Evolutionary conservation across 148 eudicot species (phyloP).

Genomic region (Heliamphora exappendiculata): DNA sequence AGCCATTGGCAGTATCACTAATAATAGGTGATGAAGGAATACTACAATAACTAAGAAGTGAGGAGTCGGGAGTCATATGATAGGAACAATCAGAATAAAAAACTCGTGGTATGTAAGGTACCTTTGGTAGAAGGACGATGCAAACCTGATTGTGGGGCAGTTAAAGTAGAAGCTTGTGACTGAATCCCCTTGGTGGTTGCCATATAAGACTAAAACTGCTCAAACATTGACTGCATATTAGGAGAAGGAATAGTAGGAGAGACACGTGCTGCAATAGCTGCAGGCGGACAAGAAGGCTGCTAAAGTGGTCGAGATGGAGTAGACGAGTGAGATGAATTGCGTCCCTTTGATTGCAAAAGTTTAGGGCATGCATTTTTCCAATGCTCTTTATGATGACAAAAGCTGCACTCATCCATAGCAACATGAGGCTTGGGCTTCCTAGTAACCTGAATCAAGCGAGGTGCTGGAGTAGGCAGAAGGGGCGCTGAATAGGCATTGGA

Average conservation of each 20-base stretch:
- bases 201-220: neutral
- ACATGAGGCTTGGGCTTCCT: neutral
- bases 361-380: neutral
- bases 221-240: neutral
- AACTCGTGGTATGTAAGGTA: neutral
- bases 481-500: too few relatives aligned
- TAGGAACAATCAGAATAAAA: neutral
- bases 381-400: neutral
- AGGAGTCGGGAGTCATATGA: neutral
- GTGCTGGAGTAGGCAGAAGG: too few relatives aligned
- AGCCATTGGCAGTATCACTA: neutral
- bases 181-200: neutral
- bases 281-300: neutral
- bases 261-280: neutral
- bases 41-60: neutral
- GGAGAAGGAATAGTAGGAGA: neutral
- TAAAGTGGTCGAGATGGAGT: neutral
- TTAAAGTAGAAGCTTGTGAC: neutral
- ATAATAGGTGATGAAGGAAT: neutral
- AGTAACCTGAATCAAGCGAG: too few relatives aligned
- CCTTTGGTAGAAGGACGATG: neutral
- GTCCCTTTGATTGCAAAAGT: neutral
- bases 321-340: neutral
- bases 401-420: neutral
- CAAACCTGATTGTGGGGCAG: neutral